Evolutionary conservation across 2,329 filamentous ascomycete species (phyloP), one percentile per base, ranked within the genome.

Genomic region (Aspergillus ustus): DNA sequence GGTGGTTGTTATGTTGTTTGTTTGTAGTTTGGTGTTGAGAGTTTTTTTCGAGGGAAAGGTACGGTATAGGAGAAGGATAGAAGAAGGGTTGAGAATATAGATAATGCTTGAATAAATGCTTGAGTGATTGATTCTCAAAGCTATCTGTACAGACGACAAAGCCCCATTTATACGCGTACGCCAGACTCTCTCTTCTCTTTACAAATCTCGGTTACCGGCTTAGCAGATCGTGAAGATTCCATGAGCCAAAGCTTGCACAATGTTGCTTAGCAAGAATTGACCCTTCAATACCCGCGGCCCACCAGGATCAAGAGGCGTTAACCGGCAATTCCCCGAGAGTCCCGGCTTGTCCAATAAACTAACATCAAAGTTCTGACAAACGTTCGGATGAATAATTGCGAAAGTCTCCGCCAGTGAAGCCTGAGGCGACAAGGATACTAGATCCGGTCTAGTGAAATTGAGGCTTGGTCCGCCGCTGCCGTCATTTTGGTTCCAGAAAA

Each of bases 371-470:
- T 19, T 51, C 48, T 51, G 25, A 31, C 48, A 40, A 22, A 20
- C 22, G 19, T 13, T 4, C 52, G 52, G 52, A 46, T 54, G 40
- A 54, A 54, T 45, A 25, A 28, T 45, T 17, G 15, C n/a, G 28
- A 54, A 54, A 54, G 52, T 54, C 40, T 54, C 52, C 52, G 52
- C 25, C 28, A 22, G 52, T 37, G 9, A 20, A 28, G 52, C 52
- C 52, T 53, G 34, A 53, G 52, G 52, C 52, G 22, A 40, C 34
- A 6, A 40, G 34, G 34, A 13, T 40, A 2, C 34, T 40, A 2
- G 5, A 40, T 13, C 5, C 9, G 34, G 34, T 15, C 34, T 40
- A 40, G 34, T 15, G 34, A 4, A 13, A 13, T 40, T 40, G 11
- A 13, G 13, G 34, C 34, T 15, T 40, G 4, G 9, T 11, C 11